Base-by-base conservation (phyloP, 768 basidiomycete genomes). In the Lenzites betulinus region DNA sequence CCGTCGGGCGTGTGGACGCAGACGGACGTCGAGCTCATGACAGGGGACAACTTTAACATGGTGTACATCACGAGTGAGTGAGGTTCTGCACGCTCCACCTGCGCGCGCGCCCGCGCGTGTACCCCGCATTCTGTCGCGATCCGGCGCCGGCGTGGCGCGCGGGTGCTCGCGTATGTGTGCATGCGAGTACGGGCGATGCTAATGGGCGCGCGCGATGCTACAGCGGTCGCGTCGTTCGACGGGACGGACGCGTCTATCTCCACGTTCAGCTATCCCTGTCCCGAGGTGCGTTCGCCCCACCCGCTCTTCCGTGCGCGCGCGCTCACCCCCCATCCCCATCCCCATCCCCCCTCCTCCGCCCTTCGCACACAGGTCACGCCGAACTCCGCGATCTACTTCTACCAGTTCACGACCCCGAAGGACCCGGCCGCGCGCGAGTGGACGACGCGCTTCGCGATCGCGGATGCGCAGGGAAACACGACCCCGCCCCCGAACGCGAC, bases 11-110 rank as follows among this genome's bases (percentile, higher is more conserved):
- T 61, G 18, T 94, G 92, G 92, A 85, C 81, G 69, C 72, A 76
- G 59, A 91, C 88, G 83, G 74, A 78, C 62, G 89, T 94, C 59
- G 77, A 91, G 71, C 82, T 93, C 71, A 93, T 91, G 90, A 87
- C 88, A 1, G 92, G 92, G 2, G 70, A 80, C 68, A 93, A 94
- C 75, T 73, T 81, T 53, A 63, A 79, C 44, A 93, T 93, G 90
- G 70, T 84, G 39, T 81, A 78, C 66, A 61, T 93, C 25, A 55
- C 52, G 38, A 60, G 59, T 60, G 51, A 42, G 59, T 20, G 38
- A 28, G 38, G 33, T 13, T 49, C 38, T 30, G 22, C 38, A 7
- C 6, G 51, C 26, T 44, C 36, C 25, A 41, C 20, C 23, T 15
- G 16, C 18, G 20, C 20, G 20, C 36, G 35, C 22, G n/a, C 11